phyloP scores from a whole-genome alignment of 1,284 basidiomycete species.

The Stygiomarasmius scandens region DNA sequence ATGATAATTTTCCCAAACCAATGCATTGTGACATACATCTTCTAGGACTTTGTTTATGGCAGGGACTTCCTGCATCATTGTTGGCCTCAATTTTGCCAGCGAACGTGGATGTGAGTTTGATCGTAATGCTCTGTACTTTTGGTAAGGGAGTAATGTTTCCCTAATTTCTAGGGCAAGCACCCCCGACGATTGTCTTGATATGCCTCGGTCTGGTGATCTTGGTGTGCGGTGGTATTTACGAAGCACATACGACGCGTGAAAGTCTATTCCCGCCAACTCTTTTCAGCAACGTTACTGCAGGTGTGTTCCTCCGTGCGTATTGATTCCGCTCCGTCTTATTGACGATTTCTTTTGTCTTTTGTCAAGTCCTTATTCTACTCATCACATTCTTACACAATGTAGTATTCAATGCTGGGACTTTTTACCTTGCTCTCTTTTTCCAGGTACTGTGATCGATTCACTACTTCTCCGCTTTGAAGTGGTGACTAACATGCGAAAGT shows the following conservation, averaged over 20 bases:
- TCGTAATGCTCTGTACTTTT: conserved; percentile 10
- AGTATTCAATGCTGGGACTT: conserved; percentile 79
- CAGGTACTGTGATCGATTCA: conserved; percentile 48
- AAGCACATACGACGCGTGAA: conserved; percentile 63
- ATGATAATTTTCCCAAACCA: conserved; percentile 10
- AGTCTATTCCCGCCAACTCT: conserved; percentile 69
- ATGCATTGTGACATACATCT: conserved; percentile 21
- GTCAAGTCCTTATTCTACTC: conserved; percentile 66
- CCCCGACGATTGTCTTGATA: conserved; percentile 63
- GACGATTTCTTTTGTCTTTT: conserved; percentile 20
- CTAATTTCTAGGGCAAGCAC: conserved; percentile 54
- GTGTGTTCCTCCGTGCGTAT: conserved; percentile 39
- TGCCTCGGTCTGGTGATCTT: conserved; percentile 56
- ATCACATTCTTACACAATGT: conserved; percentile 79
- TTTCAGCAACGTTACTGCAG: conserved; percentile 60
- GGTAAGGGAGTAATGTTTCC: conserved; percentile 3
- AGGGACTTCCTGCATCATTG: conserved; percentile 72
- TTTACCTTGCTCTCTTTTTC: conserved; percentile 78
- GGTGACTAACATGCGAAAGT: conserved; percentile 12
- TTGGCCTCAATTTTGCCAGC: conserved; percentile 77
- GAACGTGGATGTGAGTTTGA: conserved; percentile 62
- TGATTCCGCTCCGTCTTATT: conserved; percentile 23
- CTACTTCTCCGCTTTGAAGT: conserved; percentile 19
- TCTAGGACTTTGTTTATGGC: conserved; percentile 69
- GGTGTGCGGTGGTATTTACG: conserved; percentile 62